These are phyloP conservation scores for Aspergillus brasiliensis DNA, from an alignment of 2,329 filamentous ascomycete species.

Conservation along the genomic window DNA sequence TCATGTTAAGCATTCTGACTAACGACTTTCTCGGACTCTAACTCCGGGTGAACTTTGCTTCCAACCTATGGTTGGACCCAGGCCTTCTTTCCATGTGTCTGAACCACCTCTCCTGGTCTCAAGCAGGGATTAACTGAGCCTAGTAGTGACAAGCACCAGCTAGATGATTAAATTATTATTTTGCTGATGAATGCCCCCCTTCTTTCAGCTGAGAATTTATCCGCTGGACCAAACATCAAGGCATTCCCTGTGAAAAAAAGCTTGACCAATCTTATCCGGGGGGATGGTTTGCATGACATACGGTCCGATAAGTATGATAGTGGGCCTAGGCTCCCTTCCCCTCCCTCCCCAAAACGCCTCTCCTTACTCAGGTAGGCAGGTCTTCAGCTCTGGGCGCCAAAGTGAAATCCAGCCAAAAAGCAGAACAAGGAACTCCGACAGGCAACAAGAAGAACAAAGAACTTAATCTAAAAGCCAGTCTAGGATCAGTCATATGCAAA, in stretches of 20 bases:
- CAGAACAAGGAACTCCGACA: not conserved
- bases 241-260: constrained; percentile 4
- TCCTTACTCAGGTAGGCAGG: not conserved
- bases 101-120: constrained; percentile 2
- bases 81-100: not conserved
- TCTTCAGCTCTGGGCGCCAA: not conserved
- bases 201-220: constrained; percentile 1
- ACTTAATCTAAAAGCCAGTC: not conserved
- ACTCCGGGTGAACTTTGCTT: not conserved
- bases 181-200: not conserved
- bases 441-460: not conserved
- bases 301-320: constrained; percentile 8
- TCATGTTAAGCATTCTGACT: not conserved
- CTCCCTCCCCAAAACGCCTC: not conserved
- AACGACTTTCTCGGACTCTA: not conserved
- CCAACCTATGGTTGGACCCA: not conserved
- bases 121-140: not conserved
- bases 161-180: not conserved
- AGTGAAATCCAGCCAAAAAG: not conserved
- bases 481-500: constrained; percentile 18
- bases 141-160: not conserved
- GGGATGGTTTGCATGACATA: constrained; percentile 8
- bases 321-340: not conserved
- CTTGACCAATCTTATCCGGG: constrained; percentile 15
- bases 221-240: not conserved